A percentile compares a stretch with the other conserved stretches of the same genome.
Conservation (phyloP, 495 filamentous ascomycete genomes). For the Gamarada debralockiae region DNA sequence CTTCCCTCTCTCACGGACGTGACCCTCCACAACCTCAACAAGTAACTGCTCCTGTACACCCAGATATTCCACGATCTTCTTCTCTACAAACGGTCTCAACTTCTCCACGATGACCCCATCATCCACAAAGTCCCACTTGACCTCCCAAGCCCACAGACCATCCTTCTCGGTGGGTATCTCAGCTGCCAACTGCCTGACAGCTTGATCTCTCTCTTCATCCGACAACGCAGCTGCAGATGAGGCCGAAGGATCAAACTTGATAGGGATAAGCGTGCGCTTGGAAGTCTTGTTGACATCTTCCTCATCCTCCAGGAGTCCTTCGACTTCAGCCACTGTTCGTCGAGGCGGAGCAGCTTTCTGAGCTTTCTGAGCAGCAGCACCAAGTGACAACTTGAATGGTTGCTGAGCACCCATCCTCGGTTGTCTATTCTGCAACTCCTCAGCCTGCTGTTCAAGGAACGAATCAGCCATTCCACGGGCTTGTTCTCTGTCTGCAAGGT, state of each 20-base stretch:
- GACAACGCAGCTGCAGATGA: slow-evolving; percentile 65
- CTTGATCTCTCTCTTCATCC: slow-evolving; percentile 79
- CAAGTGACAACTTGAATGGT: slow-evolving; percentile 91
- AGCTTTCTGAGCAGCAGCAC: slow-evolving; percentile 78
- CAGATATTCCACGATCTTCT: slow-evolving; percentile 95
- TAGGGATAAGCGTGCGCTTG: slow-evolving; percentile 81
- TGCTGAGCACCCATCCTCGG: slow-evolving; percentile 49
- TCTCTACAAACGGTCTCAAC: slow-evolving; percentile 91
- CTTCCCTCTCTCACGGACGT: slow-evolving; percentile 70
- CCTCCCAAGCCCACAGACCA: slow-evolving; percentile 84
- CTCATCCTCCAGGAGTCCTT: slow-evolving; percentile 90
- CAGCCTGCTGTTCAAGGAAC: slow-evolving; percentile 85
- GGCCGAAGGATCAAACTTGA: slow-evolving; percentile 78
- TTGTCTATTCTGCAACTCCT: slow-evolving; percentile 68
- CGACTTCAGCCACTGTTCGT: slow-evolving; percentile 87
- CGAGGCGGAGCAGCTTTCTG: slow-evolving; percentile 59
- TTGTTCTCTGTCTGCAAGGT: slow-evolving; percentile 69
- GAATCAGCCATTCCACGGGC: slow-evolving; percentile 85
- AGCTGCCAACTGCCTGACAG: slow-evolving; percentile 72
- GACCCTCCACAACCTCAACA: slow-evolving; percentile 87
- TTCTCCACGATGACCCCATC: slow-evolving; percentile 79
- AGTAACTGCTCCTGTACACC: slow-evolving; percentile 96
- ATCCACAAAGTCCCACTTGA: slow-evolving; percentile 95
- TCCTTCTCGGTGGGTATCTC: slow-evolving; percentile 87
- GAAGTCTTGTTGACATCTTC: slow-evolving; percentile 70